Evolutionary conservation across 768 basidiomycete species (phyloP), one percentile per base, ranked within the genome.

Genomic region (Clitopilus hobsonii): DNA sequence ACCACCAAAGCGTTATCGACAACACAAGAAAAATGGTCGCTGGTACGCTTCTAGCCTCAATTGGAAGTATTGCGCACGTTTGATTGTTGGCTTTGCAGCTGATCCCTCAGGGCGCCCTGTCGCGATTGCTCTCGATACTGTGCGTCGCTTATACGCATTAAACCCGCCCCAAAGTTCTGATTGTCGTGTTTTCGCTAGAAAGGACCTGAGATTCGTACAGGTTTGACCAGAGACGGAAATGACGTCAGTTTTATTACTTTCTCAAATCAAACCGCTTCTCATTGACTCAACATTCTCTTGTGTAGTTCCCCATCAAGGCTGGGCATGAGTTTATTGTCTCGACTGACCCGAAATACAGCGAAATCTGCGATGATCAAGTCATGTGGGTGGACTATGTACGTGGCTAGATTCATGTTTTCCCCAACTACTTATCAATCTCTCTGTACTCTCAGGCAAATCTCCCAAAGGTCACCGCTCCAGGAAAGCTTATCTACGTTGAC

Each of bases 191-290:
- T 38, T 65, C 49, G 28, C 56, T 63, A 95, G 93, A 99, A 99
- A 92, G 97, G 97, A 55, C 97, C 97, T 32, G 97, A 98, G 77
- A 99, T 99, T 76, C 89, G 97, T 59, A 98, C 97, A 41, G 97
- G 97, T 55, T 65, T 94, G 69, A 98, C 96, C 77, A 86, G 77
- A 72, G 84, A 93, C 65, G 82, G 83, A 69, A 78, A 79, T 60
- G 97, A 99, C 67, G 94, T 97, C 69, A 61, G 91, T 78, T 58
- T 53, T 50, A 38, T 60, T 52, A 41, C 2, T 29, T 48, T 1
- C 27, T 36, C 23, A 18, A 53, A 38, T 28, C 4, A 18, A 14
- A 53, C 51, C 57, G 55, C 55, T 58, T 57, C 16, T 28, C 14
- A 48, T 14, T 18, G 41, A 38, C 51, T 13, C 8, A n/a, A 36